These are phyloP conservation scores for Eutrema yunnanense DNA, from an alignment of 345 rosid species.

Conservation along the genomic window DNA sequence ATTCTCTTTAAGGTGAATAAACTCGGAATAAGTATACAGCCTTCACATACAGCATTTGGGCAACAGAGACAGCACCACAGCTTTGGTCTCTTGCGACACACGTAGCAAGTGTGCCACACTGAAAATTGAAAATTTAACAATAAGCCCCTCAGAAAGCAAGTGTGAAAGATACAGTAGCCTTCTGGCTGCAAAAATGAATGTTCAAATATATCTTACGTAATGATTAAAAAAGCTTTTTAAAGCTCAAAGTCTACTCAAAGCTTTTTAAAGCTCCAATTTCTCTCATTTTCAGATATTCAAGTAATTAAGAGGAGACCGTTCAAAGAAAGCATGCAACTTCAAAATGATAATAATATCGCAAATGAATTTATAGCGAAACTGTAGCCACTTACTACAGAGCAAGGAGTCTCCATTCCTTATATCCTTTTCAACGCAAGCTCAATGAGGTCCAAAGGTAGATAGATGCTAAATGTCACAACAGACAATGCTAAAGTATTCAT, in stretches of 20 bases:
- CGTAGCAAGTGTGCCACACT: conserved; percentile 31
- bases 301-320: not conserved
- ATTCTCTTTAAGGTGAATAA: not conserved
- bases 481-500: not conserved
- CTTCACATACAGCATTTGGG: conserved; percentile 19
- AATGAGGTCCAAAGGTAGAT: not conserved
- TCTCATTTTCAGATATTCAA: not conserved
- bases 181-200: not conserved
- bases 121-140: conserved; percentile 7
- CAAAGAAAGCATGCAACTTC: not conserved
- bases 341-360: not conserved
- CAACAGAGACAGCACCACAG: conserved; percentile 20
- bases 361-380: not conserved
- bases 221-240: too few relatives aligned
- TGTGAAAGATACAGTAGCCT: not conserved
- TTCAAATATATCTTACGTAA: not conserved
- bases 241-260: too few relatives aligned
- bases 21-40: conserved; percentile 21
- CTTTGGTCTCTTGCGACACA: conserved; percentile 26
- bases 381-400: conserved; percentile 22
- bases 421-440: conserved; percentile 4
- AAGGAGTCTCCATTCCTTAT: conserved; percentile 11
- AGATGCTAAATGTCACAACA: not conserved
- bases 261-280: not conserved
- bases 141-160: not conserved